Evolutionary conservation across 1,284 basidiomycete species (phyloP).

Genomic region (Irpex sp.): DNA sequence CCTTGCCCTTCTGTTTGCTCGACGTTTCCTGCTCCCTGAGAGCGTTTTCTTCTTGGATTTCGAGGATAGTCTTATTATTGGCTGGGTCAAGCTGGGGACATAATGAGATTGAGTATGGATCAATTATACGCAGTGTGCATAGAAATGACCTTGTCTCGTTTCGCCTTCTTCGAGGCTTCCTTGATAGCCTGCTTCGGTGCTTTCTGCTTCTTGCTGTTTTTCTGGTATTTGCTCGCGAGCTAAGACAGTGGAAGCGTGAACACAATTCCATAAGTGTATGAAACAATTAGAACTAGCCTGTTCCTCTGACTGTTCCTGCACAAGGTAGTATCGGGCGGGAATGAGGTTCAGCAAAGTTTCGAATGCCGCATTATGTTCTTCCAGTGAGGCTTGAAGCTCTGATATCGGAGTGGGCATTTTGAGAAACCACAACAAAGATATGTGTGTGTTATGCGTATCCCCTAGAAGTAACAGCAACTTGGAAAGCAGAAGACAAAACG

Average conservation of each 20-base stretch:
- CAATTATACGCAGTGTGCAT: neutral
- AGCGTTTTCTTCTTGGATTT: constrained; percentile 60
- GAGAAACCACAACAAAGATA: neutral
- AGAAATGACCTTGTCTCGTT: constrained; percentile 69
- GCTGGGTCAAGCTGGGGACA: constrained; percentile 81
- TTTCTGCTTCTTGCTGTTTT: constrained; percentile 85
- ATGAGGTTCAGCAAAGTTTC: constrained; percentile 80
- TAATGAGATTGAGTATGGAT: neutral
- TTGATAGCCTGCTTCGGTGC: constrained; percentile 81
- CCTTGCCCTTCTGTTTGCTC: constrained; percentile 41
- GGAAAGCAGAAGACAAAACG: neutral
- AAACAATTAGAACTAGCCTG: constrained; percentile 38
- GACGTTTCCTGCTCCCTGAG: constrained; percentile 27
- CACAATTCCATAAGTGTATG: neutral
- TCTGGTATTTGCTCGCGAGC: constrained; percentile 76
- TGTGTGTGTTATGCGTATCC: neutral
- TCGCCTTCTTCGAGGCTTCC: constrained; percentile 83
- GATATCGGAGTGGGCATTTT: constrained; percentile 48
- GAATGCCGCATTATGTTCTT: constrained; percentile 81
- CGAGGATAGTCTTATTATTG: constrained; percentile 79
- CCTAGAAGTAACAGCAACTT: neutral
- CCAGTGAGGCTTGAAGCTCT: constrained; percentile 64
- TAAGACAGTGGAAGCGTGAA: constrained; percentile 15
- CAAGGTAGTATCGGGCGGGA: constrained; percentile 84
- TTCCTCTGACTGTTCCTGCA: constrained; percentile 65